Percentiles rank a stretch among this genome's conserved stretches.
These are phyloP conservation scores for Exophiala sp. DNA, from an alignment of 2,329 filamentous ascomycete genomes.

Conservation along the genomic window DNA sequence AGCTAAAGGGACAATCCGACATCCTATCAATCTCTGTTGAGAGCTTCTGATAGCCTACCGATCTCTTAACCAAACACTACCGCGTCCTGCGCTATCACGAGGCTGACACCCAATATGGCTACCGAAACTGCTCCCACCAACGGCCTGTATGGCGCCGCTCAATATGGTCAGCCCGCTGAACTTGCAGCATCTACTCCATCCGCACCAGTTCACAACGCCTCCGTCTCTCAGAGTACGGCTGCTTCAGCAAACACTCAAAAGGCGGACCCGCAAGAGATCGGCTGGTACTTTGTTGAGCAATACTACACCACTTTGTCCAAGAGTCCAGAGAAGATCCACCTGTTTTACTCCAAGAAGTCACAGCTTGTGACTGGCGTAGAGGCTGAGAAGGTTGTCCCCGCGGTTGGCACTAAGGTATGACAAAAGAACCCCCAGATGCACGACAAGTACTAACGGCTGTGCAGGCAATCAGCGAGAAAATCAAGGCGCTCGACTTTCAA, in stretches of 20 bases:
- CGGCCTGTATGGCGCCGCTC: constrained; percentile 25
- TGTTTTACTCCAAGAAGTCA: constrained; percentile 95
- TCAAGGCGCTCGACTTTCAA: constrained; percentile 87
- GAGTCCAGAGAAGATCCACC: constrained; percentile 83
- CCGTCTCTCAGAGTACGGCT: constrained; percentile 27
- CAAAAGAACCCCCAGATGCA: constrained; percentile 20
- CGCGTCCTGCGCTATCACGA: background rate
- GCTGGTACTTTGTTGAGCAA: constrained; percentile 99
- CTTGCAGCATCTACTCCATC: constrained; percentile 28
- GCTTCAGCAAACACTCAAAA: constrained; percentile 32
- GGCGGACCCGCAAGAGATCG: constrained; percentile 69
- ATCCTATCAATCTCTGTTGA: too few relatives aligned
- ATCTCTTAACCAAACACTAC: too few relatives aligned
- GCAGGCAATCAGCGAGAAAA: constrained; percentile 87
- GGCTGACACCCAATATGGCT: constrained; percentile 21
- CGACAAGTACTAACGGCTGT: constrained; percentile 6
- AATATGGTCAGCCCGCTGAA: constrained; percentile 28
- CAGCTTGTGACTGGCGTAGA: constrained; percentile 91
- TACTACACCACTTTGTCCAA: constrained; percentile 98
- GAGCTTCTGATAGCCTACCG: too few relatives aligned
- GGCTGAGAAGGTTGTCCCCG: constrained; percentile 79
- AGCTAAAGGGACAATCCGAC: background rate
- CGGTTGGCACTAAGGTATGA: constrained; percentile 77
- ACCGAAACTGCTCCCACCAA: constrained; percentile 26
- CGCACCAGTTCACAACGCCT: constrained; percentile 21